Conservation (phyloP, 371 early-diverging fungal genomes). For the Mortierella sp. region DNA sequence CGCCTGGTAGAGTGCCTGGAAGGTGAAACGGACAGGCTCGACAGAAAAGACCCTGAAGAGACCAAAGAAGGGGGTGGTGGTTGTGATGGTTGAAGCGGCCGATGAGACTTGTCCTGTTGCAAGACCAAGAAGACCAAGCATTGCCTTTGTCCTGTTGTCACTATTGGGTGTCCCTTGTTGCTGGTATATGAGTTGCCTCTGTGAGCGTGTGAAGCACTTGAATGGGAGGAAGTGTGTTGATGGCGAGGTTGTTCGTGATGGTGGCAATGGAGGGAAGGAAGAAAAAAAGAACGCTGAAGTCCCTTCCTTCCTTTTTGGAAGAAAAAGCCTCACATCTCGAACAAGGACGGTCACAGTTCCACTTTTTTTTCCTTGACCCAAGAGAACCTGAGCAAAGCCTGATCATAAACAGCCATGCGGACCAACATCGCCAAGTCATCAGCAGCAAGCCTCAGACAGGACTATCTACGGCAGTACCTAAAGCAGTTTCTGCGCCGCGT, state of each 20-base stretch:
- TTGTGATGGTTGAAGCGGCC: constrained; percentile 5
- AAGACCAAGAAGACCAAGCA: constrained; percentile 58
- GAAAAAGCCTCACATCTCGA: background rate
- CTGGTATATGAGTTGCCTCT: background rate
- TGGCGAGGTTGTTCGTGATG: background rate
- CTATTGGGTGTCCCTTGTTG: background rate
- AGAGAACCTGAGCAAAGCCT: background rate
- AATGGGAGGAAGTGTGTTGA: background rate
- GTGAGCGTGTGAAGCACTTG: background rate
- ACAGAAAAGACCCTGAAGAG: constrained; percentile 33
- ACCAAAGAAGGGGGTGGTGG: constrained; percentile 33
- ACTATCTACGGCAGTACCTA: constrained; percentile 47
- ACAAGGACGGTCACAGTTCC: background rate
- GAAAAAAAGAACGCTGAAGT: background rate
- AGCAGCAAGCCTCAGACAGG: constrained; percentile 28
- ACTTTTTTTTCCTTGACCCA: background rate
- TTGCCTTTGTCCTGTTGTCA: constrained; percentile 13
- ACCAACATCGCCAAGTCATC: constrained; percentile 21
- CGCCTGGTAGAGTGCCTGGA: constrained; percentile 28
- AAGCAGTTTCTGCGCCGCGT: constrained; percentile 45
- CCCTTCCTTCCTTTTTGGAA: background rate
- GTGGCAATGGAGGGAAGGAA: constrained; percentile 19
- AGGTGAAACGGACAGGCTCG: constrained; percentile 39
- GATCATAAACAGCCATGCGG: constrained; percentile 30
- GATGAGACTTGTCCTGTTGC: constrained; percentile 45